These are phyloP conservation scores for Microglena sp. DNA, from an alignment of 139 green algal species.

Conservation along the genomic window DNA sequence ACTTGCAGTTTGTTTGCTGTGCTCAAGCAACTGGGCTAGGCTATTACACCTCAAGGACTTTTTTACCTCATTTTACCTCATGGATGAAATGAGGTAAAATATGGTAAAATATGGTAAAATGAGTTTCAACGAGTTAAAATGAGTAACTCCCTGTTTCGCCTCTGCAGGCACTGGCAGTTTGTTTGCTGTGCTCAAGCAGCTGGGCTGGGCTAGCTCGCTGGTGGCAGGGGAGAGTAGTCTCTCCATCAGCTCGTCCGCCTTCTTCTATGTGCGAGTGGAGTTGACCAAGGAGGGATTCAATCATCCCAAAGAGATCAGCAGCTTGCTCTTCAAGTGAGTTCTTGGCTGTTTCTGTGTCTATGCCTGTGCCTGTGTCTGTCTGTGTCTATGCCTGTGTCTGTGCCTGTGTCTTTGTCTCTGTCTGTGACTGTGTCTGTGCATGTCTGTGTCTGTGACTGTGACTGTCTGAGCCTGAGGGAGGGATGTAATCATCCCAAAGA, in stretches of 20 bases:
- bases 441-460: no score
- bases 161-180: conserved; percentile 52
- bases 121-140: no score
- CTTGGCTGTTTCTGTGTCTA: not conserved
- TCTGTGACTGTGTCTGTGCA: no score
- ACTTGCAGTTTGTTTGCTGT: conserved; percentile 71
- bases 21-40: conserved; percentile 67
- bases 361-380: no score
- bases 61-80: no score
- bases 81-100: no score
- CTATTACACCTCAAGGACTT: no score
- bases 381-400: no score
- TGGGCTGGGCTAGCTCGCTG: conserved; percentile 52
- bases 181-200: conserved; percentile 74
- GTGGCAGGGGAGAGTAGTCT: conserved; percentile 50
- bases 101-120: no score
- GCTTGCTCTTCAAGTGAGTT: conserved; percentile 48
- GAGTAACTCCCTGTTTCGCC: not conserved
- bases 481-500: no score
- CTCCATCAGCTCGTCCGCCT: conserved; percentile 13
- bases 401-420: no score
- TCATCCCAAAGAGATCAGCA: conserved; percentile 38
- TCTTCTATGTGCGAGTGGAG: conserved; percentile 32
- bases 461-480: no score
- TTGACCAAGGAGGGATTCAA: conserved; percentile 39